phyloP scores from a whole-genome alignment of 2,329 filamentous ascomycete genomes.

The Cercospora canescens region DNA sequence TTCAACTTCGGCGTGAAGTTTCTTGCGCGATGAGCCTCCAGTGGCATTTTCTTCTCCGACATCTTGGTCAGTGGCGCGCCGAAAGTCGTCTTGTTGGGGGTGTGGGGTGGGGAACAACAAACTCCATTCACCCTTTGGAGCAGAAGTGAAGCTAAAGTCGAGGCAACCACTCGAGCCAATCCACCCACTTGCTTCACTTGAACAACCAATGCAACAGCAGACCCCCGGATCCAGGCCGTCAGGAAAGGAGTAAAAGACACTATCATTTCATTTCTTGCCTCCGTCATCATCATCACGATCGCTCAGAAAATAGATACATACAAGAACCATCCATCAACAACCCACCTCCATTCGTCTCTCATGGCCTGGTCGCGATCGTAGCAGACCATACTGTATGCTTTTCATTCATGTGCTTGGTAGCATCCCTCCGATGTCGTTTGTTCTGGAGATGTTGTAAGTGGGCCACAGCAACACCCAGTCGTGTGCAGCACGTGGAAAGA shows the following conservation, averaged over 20 bases:
- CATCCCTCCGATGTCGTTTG: background rate
- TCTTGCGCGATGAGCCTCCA: background rate
- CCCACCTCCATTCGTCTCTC: background rate
- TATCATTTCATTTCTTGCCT: background rate
- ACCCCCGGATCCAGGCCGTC: background rate
- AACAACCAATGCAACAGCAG: background rate
- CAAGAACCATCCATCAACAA: background rate
- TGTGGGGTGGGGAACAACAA: too few relatives aligned
- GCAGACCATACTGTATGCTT: slow-evolving; percentile 9
- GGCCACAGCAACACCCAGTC: background rate
- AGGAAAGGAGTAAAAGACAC: background rate
- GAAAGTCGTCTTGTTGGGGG: too few relatives aligned
- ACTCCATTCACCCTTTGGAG: too few relatives aligned
- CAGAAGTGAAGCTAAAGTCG: too few relatives aligned
- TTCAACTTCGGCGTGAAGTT: background rate
- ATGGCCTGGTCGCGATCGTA: background rate
- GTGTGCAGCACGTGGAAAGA: too few relatives aligned
- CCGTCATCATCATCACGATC: background rate
- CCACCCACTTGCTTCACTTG: too few relatives aligned
- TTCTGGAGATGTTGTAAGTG: background rate
- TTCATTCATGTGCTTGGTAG: background rate
- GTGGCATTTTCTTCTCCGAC: background rate
- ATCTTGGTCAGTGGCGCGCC: background rate
- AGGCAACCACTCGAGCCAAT: too few relatives aligned
- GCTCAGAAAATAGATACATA: background rate